These are phyloP conservation scores for Sarocladium kiliense DNA, from an alignment of 2,329 filamentous ascomycete genomes.

Conservation along the genomic window DNA sequence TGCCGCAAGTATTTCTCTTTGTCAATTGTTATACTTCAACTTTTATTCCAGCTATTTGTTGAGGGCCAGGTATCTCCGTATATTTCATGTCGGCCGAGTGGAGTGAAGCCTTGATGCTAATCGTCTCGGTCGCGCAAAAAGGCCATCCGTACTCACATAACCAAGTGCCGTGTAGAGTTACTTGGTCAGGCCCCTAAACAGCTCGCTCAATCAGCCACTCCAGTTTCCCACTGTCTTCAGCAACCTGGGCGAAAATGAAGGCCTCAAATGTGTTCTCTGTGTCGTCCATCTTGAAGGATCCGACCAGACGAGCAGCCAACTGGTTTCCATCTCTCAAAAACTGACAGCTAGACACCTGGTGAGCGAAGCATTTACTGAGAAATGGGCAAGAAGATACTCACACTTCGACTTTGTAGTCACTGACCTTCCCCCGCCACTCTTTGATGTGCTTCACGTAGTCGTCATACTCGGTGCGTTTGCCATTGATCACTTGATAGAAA, in stretches of 20 bases:
- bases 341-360: neutral
- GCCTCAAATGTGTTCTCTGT: neutral
- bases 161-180: too few species aligned
- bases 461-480: neutral
- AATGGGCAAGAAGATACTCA: neutral
- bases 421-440: neutral
- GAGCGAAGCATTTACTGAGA: too few species aligned
- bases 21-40: too few species aligned
- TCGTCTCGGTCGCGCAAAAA: too few species aligned
- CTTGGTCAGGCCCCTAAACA: too few species aligned
- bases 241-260: constrained; percentile 6
- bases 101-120: too few species aligned
- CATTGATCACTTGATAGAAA: constrained; percentile 8
- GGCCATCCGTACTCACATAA: too few species aligned
- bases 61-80: too few species aligned
- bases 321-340: constrained; percentile 6
- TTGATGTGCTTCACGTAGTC: neutral
- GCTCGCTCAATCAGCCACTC: constrained; percentile 9
- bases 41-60: too few species aligned
- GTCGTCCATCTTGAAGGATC: neutral
- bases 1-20: too few species aligned
- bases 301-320: constrained; percentile 4
- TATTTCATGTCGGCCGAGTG: too few species aligned
- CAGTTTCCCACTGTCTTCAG: neutral
- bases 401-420: neutral